Base-by-base conservation (phyloP, 2,329 filamentous ascomycete species). In the Scedosporium boydii region DNA sequence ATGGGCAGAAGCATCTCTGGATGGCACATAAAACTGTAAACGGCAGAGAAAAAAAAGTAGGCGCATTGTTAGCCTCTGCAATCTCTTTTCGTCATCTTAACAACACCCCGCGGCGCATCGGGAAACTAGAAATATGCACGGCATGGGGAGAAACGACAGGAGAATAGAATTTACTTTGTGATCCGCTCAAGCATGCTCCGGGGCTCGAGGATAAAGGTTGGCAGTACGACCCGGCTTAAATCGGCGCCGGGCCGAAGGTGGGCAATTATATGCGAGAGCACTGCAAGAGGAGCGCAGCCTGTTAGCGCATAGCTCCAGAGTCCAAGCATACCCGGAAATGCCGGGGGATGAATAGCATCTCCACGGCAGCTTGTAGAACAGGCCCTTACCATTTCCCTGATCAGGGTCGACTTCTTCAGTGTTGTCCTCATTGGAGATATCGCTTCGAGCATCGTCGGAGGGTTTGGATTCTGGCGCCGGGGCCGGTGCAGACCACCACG, bases 121-220 rank as follows among this genome's bases (percentile, higher is more conserved):
- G 9, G 44, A 48, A 6, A 60, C 26, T 10, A 41, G 59, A 41
- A 59, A 29, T 42, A 42, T n/a, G 27, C 12, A 12, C 10, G 34
- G 10, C 9, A 38, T 12, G 3, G 34, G 2, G 3, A 12, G 34
- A 38, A 38, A 38, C 12, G 34, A 14, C 12, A 4, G 42, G 9
- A 44, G 29, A 9, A 27, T 21, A 60, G 41, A 18, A 56, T 86
- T 68, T 79, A 96, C 93, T 99, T 99, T 71, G 95, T 99, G 74
- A 99, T 99, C 69, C 95, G 87, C 78, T 99, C 95, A 69, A 99
- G 80, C 95, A 99, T 99, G 69, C 93, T 97, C 71, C 93, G 87
- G 26, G 95, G 95, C 76, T 99, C 95, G 69, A 99, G 86, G 70
- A 99, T 99, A 74, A 99, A 99, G 58, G 95, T 99, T 48, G 95